Evolutionary conservation across 768 basidiomycete genomes (phyloP), one percentile per base, ranked within the genome.

Genomic region (Termitomyces sp.): DNA sequence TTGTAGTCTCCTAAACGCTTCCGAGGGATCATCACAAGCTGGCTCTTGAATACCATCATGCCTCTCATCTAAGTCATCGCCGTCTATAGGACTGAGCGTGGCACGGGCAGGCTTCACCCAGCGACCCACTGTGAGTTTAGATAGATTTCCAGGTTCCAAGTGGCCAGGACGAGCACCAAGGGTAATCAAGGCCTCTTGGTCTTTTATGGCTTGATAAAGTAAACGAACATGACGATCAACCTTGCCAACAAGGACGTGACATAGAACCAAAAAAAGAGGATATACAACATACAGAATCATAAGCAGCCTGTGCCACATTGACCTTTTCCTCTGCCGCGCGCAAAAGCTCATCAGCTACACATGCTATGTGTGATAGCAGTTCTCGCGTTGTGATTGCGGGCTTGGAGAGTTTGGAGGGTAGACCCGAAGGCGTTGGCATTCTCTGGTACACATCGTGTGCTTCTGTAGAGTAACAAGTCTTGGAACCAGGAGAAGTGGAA

Each of bases 191-290:
- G 80, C 78, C 57, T 76, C 72, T 61, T 78, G 75, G 58, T 79
- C 77, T 50, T 72, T 57, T 71, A 81, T 71, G 73, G 83, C 86
- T 64, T 90, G 84, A 63, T 94, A 91, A 24, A 95, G 75, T 42
- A 89, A 78, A 24, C 87, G 84, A 31, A 90, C 85, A 66, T 93
- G 90, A 37, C 92, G 80, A 62, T 93, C 88, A 13, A 93, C 81
- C 92, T 94, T 44, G 57, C 48, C 18, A 59, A 58, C 24, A 20
- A 57, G 2, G 33, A 63, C 12, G 54, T 48, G 16, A 58, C 61
- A 45, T 1, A 11, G 55, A 47, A 49, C 39, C 11, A 42, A 16
- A 45, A n/a, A 47, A 60, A 42, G 55, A 22, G 30, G 39, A 54
- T 30, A 6, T 3, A 55, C 49, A 4, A 67, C 84, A 59, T 67